Evolutionary conservation across 805 yeast genomes (phyloP), one percentile per base, ranked within the genome.

Genomic region (Teunomyces aglyptinius): DNA sequence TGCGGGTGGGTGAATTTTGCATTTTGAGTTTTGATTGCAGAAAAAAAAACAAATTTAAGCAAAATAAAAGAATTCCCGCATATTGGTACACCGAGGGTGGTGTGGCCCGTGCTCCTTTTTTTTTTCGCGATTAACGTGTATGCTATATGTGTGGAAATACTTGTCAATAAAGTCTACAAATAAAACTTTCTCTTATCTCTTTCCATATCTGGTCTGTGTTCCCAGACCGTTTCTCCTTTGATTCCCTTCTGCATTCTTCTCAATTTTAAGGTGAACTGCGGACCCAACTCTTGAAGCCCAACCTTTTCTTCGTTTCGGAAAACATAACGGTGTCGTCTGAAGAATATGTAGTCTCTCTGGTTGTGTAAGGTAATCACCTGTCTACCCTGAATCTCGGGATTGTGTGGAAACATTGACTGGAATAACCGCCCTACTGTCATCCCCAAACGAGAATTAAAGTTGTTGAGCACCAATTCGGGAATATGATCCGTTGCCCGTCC

Each of bases 351-450:
- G 65, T 94, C 99, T 74, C 99, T 79, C 65, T 94, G 99, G 64
- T 94, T 94, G 65, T 94, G 99, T 61, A 94, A 70, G 0, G 99
- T 94, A 24, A 94, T 85, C 38, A 89, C 99, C 64, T 94, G 97
- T 59, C 99, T 80, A 24, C 99, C 99, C 64, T 87, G 86, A 56
- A 94, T 81, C 61, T 94, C 97, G 1, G 99, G 99, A 49, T 80
- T 79, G 49, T 87, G 91, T 7, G 99, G 99, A 68, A 92, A 89
- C 35, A 94, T 73, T 1, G 96, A 82, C 65, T 91, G 97, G 70
- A 94, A 94, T 51, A 94, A 68, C 48, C 95, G 77, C 27, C 97
- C 97, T 5, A 92, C 95, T 0, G 98, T 88, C 60, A 86, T 84
- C 67, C 99, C 99, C 51, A 94, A 75, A 55, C 96, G 77, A 0